These are phyloP conservation scores for Pisolithus microcarpus DNA, from an alignment of 768 basidiomycete species.

Conservation along the genomic window DNA sequence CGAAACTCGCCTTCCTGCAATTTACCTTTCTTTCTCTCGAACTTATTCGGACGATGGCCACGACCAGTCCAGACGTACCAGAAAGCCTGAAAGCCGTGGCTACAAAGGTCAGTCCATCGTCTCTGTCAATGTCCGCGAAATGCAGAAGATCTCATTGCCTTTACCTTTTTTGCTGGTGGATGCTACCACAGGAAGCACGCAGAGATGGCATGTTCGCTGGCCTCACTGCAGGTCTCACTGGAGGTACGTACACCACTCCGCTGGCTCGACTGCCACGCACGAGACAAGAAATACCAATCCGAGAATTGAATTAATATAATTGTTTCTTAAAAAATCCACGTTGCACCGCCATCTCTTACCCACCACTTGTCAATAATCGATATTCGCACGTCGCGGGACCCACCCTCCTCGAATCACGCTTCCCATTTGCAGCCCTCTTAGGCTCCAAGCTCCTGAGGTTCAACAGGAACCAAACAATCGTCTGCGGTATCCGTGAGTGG, in stretches of 20 bases:
- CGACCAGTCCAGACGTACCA: constrained; percentile 5
- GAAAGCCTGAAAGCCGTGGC: constrained; percentile 19
- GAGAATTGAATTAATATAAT: neutral
- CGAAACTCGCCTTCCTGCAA: neutral
- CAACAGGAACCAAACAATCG: constrained; percentile 55
- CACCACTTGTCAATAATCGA: neutral
- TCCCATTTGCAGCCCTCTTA: constrained; percentile 44
- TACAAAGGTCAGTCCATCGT: constrained; percentile 17
- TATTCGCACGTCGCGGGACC: neutral
- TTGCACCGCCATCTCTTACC: neutral
- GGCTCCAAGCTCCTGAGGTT: constrained; percentile 57
- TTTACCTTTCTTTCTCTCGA: neutral
- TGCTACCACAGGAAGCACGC: constrained; percentile 48
- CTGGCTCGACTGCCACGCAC: constrained; percentile 11
- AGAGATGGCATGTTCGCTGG: constrained; percentile 72
- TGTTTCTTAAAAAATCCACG: neutral
- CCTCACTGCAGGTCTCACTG: constrained; percentile 58
- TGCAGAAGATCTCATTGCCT: neutral
- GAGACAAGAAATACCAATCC: constrained; percentile 3
- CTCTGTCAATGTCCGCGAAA: constrained; percentile 11
- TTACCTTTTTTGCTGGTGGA: neutral
- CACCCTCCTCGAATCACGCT: neutral
- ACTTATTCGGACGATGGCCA: neutral
- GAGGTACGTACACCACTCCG: constrained; percentile 44
- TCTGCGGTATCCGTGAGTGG: constrained; percentile 59